Evolutionary conservation across 305 asterid species (phyloP), one percentile per base, ranked within the genome.

Genomic region (Solanum hybrid): DNA sequence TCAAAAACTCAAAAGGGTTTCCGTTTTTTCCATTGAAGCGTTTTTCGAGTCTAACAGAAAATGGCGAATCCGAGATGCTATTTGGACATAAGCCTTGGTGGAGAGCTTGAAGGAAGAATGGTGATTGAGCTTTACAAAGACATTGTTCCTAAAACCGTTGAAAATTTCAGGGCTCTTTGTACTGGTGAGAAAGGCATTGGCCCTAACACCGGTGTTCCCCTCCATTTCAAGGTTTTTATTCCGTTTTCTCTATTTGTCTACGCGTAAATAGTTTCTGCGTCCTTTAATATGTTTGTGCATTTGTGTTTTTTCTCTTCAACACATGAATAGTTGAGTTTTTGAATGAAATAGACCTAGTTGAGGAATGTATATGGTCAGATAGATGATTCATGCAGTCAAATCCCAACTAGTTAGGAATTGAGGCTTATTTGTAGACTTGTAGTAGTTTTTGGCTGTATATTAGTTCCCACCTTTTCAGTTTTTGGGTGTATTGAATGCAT

Each of bases 91-190:
- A 92, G 95, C 89, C 91, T 95, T 76, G 98, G 93, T 14, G 97
- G 96, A 12, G 97, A 95, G 64, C 78, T 91, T 90, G 96, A 94
- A 91, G 98, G 98, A 31, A 91, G 97, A 90, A 92, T 93, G 12
- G 95, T 95, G 78, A 90, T 91, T 89, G 98, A 95, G 90, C 72
- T 95, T 34, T 95, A 89, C 91, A 90, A 80, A 8, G 94, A 94
- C 72, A 92, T 94, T 9, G 98, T 93, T 72, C 98, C 98, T 32
- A 94, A 90, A 89, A 93, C 96, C 32, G 94, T 92, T 2, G 98
- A 96, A 92, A 96, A 96, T 89, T 96, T 96, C 86, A 93, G 98
- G 91, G 98, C 98, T 4, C 95, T 96, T 12, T 96, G 98, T 88
- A 95, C 98, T 15, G 98, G 98, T 2, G 98, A 96, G 90, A 94